Evolutionary conservation across 2,329 filamentous ascomycete genomes (phyloP), one percentile per base, ranked within the genome.

Genomic region (Botrytis hyacinthi): DNA sequence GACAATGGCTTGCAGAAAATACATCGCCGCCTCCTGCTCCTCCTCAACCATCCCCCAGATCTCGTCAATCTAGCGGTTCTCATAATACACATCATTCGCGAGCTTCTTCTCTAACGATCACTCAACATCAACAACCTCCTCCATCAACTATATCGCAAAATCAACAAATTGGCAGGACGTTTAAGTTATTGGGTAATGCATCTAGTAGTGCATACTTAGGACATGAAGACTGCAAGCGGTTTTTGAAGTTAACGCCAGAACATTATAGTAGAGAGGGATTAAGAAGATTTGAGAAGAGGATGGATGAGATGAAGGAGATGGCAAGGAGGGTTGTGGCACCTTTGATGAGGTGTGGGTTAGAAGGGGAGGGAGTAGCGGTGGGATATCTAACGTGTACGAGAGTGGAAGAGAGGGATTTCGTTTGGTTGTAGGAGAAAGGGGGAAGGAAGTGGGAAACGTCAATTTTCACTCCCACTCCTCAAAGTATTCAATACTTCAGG

Each of bases 1-100:
- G 95, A 5, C 94, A 97, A 82, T 98, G 95, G 94, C 86, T 98
- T 10, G 93, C 94, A 6, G 95, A 98, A 79, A 95, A 94, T 81
- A 97, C 93, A 7, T 92, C 93, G 2, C 92, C 93, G 0, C 87
- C 91, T 5, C 89, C 89, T 22, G n/a, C 40, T 35, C 29, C 63
- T 12, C 40, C 76, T 75, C 73, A 61, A 61, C 72, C 78, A 77
- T 59, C 81, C 16, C n/a, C 80, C 79, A 80, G 76, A 81, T 67
- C 79, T 63, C 65, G 57, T 76, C 82, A 48, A 81, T 32, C 66
- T 26, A 42, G 66, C 12, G 66, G 66, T 32, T 32, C 48, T 4
- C 48, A 69, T 32, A 57, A 69, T 18, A 69, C 84, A 20, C 81
- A 83, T 67, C 74, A 83, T 84, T 86, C n/a, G 84, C 85, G 2